These are phyloP conservation scores for Leucaena leucocephala DNA, from an alignment of 306 rosid genomes.

Conservation along the genomic window DNA sequence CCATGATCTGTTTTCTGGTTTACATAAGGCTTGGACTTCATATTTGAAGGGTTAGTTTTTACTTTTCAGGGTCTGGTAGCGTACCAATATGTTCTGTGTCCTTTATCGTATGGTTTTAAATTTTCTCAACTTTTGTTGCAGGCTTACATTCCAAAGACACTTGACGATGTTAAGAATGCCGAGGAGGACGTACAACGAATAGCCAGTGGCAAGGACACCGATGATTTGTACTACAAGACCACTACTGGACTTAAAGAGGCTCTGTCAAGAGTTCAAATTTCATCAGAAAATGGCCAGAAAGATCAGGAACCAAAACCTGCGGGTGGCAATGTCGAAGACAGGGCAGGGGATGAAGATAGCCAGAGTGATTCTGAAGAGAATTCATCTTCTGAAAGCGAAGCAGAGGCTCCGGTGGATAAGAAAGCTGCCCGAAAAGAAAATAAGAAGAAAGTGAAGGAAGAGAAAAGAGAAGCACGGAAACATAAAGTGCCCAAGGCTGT, in stretches of 20 bases:
- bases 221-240: slow-evolving; percentile 69
- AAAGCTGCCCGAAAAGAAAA: slow-evolving; percentile 86
- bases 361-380: slow-evolving; percentile 54
- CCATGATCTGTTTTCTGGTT: neutral
- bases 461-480: slow-evolving; percentile 84
- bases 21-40: neutral
- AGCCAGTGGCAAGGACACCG: slow-evolving; percentile 75
- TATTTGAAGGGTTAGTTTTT: neutral
- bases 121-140: slow-evolving; percentile 36
- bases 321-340: slow-evolving; percentile 54
- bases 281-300: slow-evolving; percentile 33
- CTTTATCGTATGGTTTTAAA: neutral
- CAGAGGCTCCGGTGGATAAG: slow-evolving; percentile 55
- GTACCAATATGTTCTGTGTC: slow-evolving; percentile 7
- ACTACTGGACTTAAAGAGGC: slow-evolving; percentile 79
- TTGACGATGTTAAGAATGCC: slow-evolving; percentile 69
- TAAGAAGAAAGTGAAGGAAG: slow-evolving; percentile 87
- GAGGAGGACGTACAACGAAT: slow-evolving; percentile 73
- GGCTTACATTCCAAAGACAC: slow-evolving; percentile 82
- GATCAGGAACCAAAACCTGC: slow-evolving; percentile 20
- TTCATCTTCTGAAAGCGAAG: slow-evolving; percentile 46
- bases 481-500: slow-evolving; percentile 78
- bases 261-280: slow-evolving; percentile 44
- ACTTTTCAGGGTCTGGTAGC: neutral
- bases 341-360: slow-evolving; percentile 40